Percentiles rank a stretch among this genome's conserved stretches.
These are phyloP conservation scores for Calonectria pseudoreteaudii DNA, from an alignment of 2,329 filamentous ascomycete species.

Conservation along the genomic window DNA sequence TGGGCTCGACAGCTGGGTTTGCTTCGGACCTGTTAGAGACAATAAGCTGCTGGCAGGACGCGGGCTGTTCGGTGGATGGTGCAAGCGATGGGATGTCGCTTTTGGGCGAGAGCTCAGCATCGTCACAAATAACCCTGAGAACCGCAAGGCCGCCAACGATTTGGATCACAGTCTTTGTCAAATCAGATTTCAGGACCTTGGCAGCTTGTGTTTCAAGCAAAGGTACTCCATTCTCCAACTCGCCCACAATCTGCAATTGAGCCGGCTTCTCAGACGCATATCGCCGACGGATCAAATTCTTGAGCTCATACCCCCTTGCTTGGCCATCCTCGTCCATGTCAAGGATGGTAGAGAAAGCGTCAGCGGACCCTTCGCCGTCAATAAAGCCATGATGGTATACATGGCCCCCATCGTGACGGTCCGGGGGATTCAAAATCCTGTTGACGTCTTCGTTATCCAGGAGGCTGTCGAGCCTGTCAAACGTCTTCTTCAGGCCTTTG, in stretches of 20 bases:
- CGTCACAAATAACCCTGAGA: not conserved
- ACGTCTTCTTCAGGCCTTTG: not conserved
- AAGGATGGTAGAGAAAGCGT: not conserved
- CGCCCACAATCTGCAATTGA: not conserved
- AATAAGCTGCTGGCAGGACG: not conserved
- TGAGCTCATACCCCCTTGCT: not conserved
- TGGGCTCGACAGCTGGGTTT: too few species aligned
- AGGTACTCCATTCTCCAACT: not conserved
- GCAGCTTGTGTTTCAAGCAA: not conserved
- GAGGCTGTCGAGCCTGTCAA: not conserved
- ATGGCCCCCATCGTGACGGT: not conserved
- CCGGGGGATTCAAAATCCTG: not conserved
- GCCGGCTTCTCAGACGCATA: not conserved
- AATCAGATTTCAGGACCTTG: not conserved
- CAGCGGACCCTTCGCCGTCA: not conserved
- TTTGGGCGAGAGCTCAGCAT: not conserved
- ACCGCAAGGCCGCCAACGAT: not conserved
- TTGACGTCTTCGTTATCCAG: not conserved
- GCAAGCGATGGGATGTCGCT: too few species aligned
- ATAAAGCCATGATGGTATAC: not conserved
- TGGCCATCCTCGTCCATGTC: not conserved
- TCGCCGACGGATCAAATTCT: not conserved
- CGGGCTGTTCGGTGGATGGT: not conserved
- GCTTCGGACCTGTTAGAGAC: not conserved
- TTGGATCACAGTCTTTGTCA: not conserved